phyloP scores from a whole-genome alignment of 2,329 filamentous ascomycete genomes.

The Macrophomina pseudophaseolina region DNA sequence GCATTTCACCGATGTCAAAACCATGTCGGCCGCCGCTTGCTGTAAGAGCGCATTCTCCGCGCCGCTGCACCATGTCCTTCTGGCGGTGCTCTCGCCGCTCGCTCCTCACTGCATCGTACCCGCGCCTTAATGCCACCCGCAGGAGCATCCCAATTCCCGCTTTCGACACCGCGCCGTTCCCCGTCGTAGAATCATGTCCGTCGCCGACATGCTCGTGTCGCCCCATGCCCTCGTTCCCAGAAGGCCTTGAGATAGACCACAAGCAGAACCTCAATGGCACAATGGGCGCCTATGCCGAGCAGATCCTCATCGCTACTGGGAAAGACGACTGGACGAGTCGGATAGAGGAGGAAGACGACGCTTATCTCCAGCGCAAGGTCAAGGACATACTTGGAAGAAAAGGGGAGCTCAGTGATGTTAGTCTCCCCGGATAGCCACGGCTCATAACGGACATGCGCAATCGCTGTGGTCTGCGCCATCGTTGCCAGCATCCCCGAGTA shows the following conservation, averaged over 20 bases:
- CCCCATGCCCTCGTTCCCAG: constrained; percentile 55
- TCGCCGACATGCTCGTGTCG: constrained; percentile 77
- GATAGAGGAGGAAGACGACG: constrained; percentile 72
- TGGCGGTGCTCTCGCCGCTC: constrained; percentile 19
- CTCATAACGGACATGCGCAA: background rate
- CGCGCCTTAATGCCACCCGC: constrained; percentile 14
- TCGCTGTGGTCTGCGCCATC: background rate
- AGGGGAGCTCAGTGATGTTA: constrained; percentile 53
- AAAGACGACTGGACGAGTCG: constrained; percentile 79
- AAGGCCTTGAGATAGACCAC: constrained; percentile 74
- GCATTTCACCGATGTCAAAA: constrained; percentile 4
- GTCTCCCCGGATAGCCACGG: constrained; percentile 33
- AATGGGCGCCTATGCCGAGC: constrained; percentile 78
- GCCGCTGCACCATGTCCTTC: constrained; percentile 19
- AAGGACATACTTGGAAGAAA: constrained; percentile 58
- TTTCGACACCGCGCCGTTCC: constrained; percentile 41
- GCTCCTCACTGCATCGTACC: constrained; percentile 14
- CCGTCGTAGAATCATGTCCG: constrained; percentile 66
- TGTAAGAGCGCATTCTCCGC: background rate
- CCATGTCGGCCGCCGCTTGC: constrained; percentile 1
- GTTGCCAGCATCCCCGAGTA: background rate
- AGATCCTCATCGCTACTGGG: constrained; percentile 83
- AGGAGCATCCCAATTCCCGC: constrained; percentile 30
- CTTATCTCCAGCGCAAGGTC: constrained; percentile 68
- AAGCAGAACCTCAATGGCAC: constrained; percentile 73